Evolutionary conservation across 495 filamentous ascomycete species (phyloP), one percentile per base, ranked within the genome.

Genomic region (Penicillium mononematosum): DNA sequence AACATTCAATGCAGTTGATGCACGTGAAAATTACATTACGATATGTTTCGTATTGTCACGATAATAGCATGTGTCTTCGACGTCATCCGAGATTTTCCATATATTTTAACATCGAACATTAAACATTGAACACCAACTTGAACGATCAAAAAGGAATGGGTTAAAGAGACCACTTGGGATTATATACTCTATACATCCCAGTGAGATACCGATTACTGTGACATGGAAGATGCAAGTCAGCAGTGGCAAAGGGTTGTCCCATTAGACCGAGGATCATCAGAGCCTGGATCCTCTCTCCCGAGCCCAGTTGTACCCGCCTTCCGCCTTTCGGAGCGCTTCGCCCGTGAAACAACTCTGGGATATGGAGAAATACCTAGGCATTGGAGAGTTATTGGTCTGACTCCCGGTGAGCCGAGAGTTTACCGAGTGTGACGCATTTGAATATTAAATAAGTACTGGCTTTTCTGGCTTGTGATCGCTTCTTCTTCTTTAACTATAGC

Each of bases 391-490:
- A 47, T 55, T 59, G 39, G 45, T 45, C 61, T 61, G 47, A 60
- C 55, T 71, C 71, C 72, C 74, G 74, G 64, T 75, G 68, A 75
- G 66, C 74, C 74, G 74, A 77, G 69, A 65, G 63, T 74, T 77
- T 75, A 73, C 74, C 74, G 74, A 77, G 65, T 64, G 64, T 73
- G 71, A 73, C 71, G 71, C 69, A 72, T 73, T 66, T 45, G 63
- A 38, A 61, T 60, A 41, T 50, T 53, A 54, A 63, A 70, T 72
- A 71, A 70, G 66, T 68, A 72, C 69, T 55, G 59, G 61, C 44
- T 50, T 62, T 68, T 44, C 66, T 69, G 67, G 70, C 70, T 69
- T 70, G 72, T 71, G 71, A 77, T 73, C 60, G 44, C 36, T 47
- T 64, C 59, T 56, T 60, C 66, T 67, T 57, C 59, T 61, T 63